phyloP scores from a whole-genome alignment of 2,329 filamentous ascomycete genomes.

The Ascosphaera pollenicola region DNA sequence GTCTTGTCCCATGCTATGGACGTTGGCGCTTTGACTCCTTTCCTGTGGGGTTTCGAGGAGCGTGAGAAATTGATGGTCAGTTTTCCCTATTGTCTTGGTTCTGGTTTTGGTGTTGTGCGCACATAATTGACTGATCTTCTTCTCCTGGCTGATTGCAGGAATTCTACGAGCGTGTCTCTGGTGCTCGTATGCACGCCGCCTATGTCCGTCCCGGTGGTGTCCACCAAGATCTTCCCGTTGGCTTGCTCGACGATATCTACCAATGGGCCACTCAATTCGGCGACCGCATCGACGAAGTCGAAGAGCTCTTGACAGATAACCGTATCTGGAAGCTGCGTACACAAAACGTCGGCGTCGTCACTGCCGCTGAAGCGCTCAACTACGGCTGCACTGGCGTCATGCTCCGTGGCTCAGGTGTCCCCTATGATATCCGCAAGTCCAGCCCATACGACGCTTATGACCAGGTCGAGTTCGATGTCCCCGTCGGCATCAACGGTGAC shows the following conservation, averaged over 20 bases:
- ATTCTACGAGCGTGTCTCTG: slow-evolving; percentile 98
- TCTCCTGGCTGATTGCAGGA: slow-evolving; percentile 35
- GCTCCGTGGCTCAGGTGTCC: slow-evolving; percentile 88
- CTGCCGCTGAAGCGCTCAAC: slow-evolving; percentile 85
- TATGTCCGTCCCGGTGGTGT: slow-evolving; percentile 95
- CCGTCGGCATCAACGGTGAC: slow-evolving; percentile 89
- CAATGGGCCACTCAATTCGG: slow-evolving; percentile 99
- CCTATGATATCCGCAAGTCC: slow-evolving; percentile 91
- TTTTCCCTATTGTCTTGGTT: slow-evolving; percentile 4
- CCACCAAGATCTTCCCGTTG: slow-evolving; percentile 80
- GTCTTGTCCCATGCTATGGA: slow-evolving; percentile 97
- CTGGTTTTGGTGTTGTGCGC: slow-evolving; percentile 1
- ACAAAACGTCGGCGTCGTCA: slow-evolving; percentile 75
- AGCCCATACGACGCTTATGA: slow-evolving; percentile 96
- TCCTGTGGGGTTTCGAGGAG: slow-evolving; percentile 99
- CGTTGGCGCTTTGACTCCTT: slow-evolving; percentile 90
- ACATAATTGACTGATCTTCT: not conserved
- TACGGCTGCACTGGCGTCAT: slow-evolving; percentile 94
- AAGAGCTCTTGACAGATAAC: slow-evolving; percentile 97
- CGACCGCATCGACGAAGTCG: slow-evolving; percentile 95
- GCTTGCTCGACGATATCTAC: slow-evolving; percentile 95
- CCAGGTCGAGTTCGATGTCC: slow-evolving; percentile 94
- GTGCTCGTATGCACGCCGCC: slow-evolving; percentile 87
- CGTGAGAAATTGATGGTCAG: slow-evolving; percentile 98
- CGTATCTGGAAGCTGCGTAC: slow-evolving; percentile 96